Base-by-base conservation (phyloP, 768 basidiomycete genomes). In the Hebeloma cylindrosporum region DNA sequence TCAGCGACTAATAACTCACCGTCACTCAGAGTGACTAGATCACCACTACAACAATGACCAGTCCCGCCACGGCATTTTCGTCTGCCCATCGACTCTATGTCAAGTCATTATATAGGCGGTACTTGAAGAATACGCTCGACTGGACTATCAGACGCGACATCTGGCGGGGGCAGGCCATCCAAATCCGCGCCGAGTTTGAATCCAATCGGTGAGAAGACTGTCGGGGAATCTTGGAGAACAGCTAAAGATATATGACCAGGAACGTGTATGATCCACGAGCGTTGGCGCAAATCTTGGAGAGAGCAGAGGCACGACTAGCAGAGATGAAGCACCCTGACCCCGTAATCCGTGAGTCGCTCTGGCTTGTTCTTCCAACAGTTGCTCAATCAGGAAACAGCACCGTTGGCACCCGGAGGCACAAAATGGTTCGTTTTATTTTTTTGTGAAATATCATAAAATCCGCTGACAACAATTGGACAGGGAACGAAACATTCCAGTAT, bases 111-210 rank as follows among this genome's bases (percentile, higher is more conserved):
- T 97, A 96, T 75, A 85, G 79, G 59, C 85, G 93, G 27, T 80
- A 82, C 56, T 77, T 98, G 49, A 86, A 78, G 57, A 94, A 96
- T 57, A 75, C 88, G 36, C 72, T 95, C 40, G 85, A 98, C 67
- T 98, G 95, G 95, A 83, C 80, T 34, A 74, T 96, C 53, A 77
- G 86, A 45, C 73, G 94, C 42, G 88, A 93, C 59, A 60, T 91
- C 1, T 97, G 92, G 92, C 79, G 94, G 49, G 76, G 73, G 44
- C 79, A 85, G 65, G 93, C 94, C 9, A 66, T 94, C 57, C 72
- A 85, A 64, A 90, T 98, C 52, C 73, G 95, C 51, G 93, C 93
- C 49, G 80, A 91, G 63, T 98, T 98, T 63, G 95, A 98, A 72
- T 70, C 77, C 55, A 93, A 97, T 76, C 80, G 93, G 91, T 39